These are phyloP conservation scores for Leccinum variicolor DNA, from an alignment of 768 basidiomycete genomes.

Conservation along the genomic window DNA sequence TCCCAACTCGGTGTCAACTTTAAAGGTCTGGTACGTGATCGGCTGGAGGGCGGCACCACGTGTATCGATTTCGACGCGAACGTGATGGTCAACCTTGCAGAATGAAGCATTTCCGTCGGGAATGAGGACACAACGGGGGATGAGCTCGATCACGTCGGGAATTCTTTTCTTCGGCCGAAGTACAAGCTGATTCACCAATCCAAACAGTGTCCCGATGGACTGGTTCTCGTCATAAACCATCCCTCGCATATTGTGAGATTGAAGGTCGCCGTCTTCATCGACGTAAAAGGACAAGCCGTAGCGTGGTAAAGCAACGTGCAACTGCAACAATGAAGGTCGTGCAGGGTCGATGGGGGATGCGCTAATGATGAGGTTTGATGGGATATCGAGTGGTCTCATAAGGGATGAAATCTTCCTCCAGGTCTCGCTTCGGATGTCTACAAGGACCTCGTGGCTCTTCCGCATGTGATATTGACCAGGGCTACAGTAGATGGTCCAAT, in stretches of 20 bases:
- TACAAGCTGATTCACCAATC: conserved; percentile 39
- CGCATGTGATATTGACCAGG: conserved; percentile 1
- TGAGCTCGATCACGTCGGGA: background rate
- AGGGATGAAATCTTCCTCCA: conserved; percentile 18
- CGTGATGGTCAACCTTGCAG: conserved; percentile 5
- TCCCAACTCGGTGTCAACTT: conserved; percentile 29
- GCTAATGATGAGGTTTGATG: conserved; percentile 17
- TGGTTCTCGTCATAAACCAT: conserved; percentile 41
- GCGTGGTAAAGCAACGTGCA: conserved; percentile 36
- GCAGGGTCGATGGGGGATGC: background rate
- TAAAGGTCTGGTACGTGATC: conserved; percentile 26
- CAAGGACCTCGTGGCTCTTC: conserved; percentile 4
- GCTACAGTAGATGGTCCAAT: conserved; percentile 20
- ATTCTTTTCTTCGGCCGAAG: conserved; percentile 26
- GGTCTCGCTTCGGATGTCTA: conserved; percentile 26
- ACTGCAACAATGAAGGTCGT: background rate
- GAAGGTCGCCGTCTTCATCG: conserved; percentile 28
- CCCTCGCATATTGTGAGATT: conserved; percentile 36
- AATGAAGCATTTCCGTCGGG: conserved; percentile 30
- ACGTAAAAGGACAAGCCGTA: conserved; percentile 38
- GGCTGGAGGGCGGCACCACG: background rate
- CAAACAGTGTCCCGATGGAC: conserved; percentile 40
- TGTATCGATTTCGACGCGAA: conserved; percentile 5
- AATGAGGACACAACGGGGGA: conserved; percentile 30
- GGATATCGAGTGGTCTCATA: conserved; percentile 12